Evolutionary conservation across 2,329 filamentous ascomycete species (phyloP).

Genomic region (Coniosporium tulheliwenetii): DNA sequence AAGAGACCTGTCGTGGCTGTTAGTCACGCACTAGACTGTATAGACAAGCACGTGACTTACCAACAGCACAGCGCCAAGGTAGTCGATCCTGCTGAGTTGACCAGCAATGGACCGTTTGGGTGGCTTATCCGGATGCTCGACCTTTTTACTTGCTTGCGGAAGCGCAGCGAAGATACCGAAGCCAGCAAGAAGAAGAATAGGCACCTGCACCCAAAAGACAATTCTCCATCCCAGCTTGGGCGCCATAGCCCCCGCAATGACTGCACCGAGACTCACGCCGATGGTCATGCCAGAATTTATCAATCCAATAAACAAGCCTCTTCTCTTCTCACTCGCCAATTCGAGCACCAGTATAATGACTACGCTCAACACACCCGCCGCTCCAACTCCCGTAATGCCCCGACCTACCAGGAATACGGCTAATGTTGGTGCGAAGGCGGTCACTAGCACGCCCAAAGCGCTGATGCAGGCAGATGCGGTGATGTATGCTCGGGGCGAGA

Average conservation of each 20-base stretch:
- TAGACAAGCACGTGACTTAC: conserved; percentile 23
- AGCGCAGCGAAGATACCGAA: too few relatives aligned
- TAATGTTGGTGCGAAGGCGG: conserved; percentile 44
- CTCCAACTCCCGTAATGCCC: conserved; percentile 51
- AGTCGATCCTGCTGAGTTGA: conserved; percentile 53
- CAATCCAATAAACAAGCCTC: conserved; percentile 60
- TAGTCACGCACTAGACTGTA: neutral
- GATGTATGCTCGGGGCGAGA: conserved; percentile 52
- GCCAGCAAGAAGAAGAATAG: conserved; percentile 27
- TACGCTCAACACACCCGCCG: conserved; percentile 56
- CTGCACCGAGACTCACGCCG: conserved; percentile 55
- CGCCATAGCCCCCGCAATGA: conserved; percentile 51
- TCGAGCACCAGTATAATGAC: conserved; percentile 65
- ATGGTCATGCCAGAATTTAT: conserved; percentile 59
- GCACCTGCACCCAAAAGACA: conserved; percentile 58
- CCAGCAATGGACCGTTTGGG: conserved; percentile 7
- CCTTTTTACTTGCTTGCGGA: too few relatives aligned
- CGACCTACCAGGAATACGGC: conserved; percentile 52
- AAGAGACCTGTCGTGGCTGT: conserved; percentile 32
- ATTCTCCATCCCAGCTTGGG: conserved; percentile 48
- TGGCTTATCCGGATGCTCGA: too few relatives aligned
- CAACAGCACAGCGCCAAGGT: conserved; percentile 52
- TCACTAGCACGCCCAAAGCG: conserved; percentile 47
- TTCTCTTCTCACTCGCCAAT: conserved; percentile 46
- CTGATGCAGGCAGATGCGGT: conserved; percentile 44